Conservation (phyloP, 1,139 yeast genomes). For the Debaryomyces psychrophilus region DNA sequence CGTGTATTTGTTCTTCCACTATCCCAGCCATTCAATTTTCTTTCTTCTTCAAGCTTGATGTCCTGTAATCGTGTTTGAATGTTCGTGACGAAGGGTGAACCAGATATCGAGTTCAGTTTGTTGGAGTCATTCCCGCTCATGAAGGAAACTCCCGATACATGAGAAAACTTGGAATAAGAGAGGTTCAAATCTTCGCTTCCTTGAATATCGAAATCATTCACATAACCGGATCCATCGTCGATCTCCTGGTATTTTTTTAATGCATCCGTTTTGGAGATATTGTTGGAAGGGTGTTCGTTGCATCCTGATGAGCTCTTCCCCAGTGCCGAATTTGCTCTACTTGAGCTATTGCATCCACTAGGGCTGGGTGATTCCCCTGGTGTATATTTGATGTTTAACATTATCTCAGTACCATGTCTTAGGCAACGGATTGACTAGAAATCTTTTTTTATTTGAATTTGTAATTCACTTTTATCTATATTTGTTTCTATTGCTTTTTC, state of each 20-base stretch:
- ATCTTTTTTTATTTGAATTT: neutral
- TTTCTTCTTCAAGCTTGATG: slow-evolving; percentile 17
- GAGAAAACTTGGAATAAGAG: slow-evolving; percentile 44
- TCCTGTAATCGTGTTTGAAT: slow-evolving; percentile 26
- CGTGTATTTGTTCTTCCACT: neutral
- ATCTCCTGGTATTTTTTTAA: slow-evolving; percentile 21
- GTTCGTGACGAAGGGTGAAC: slow-evolving; percentile 32
- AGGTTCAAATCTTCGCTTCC: slow-evolving; percentile 30
- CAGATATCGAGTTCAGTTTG: slow-evolving; percentile 14
- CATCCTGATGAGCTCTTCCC: slow-evolving; percentile 37
- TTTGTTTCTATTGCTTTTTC: neutral
- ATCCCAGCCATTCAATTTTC: slow-evolving; percentile 14
- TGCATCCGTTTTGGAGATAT: slow-evolving; percentile 14
- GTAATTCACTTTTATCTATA: neutral
- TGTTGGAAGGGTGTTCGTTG: slow-evolving; percentile 15
- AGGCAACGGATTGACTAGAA: neutral
- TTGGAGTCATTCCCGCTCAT: slow-evolving; percentile 12
- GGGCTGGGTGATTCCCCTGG: slow-evolving; percentile 7
- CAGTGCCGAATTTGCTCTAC: neutral
- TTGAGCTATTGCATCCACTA: neutral
- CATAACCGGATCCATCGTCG: slow-evolving; percentile 16
- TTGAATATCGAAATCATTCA: slow-evolving; percentile 28
- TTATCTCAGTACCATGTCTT: slow-evolving; percentile 1
- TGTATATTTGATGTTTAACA: slow-evolving; percentile 7
- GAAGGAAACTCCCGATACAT: slow-evolving; percentile 29